Evolutionary conservation across 148 eudicot genomes (phyloP).

Genomic region (Chenopodium album): DNA sequence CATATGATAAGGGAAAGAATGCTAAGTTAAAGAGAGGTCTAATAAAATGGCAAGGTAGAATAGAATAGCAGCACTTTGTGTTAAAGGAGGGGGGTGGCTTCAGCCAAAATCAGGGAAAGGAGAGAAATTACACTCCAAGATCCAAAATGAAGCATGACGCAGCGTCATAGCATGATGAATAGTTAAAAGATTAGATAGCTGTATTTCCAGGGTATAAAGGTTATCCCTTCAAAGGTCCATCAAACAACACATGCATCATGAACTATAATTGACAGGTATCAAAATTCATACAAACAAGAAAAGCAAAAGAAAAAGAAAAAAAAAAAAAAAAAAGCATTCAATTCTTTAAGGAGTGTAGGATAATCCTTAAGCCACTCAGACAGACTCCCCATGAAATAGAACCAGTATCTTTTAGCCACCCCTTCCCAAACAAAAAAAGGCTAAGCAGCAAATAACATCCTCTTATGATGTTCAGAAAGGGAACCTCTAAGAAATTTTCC

Average conservation of each 20-base stretch:
- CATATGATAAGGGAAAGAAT: not conserved
- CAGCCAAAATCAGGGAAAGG: too few relatives aligned
- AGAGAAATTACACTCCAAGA: not conserved
- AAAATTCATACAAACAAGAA: not conserved
- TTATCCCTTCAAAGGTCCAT: not conserved
- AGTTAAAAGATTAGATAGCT: not conserved
- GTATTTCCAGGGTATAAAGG: not conserved
- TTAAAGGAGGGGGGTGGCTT: not conserved
- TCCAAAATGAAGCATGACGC: not conserved
- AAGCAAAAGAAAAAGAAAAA: not conserved
- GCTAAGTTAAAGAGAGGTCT: not conserved
- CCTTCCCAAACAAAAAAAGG: not conserved
- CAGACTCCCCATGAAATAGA: not conserved
- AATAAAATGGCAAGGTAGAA: not conserved
- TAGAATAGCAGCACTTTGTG: not conserved
- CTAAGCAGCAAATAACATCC: not conserved
- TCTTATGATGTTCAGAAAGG: not conserved
- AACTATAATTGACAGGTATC: not conserved
- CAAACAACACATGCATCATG: not conserved
- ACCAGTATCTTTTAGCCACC: not conserved
- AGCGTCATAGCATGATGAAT: not conserved
- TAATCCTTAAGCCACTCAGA: not conserved
- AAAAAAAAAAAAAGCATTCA: not conserved
- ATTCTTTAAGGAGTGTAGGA: not conserved
- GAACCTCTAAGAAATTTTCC: not conserved